Base-by-base conservation (phyloP, 495 filamentous ascomycete genomes). In the Baudoinia panamericana region DNA sequence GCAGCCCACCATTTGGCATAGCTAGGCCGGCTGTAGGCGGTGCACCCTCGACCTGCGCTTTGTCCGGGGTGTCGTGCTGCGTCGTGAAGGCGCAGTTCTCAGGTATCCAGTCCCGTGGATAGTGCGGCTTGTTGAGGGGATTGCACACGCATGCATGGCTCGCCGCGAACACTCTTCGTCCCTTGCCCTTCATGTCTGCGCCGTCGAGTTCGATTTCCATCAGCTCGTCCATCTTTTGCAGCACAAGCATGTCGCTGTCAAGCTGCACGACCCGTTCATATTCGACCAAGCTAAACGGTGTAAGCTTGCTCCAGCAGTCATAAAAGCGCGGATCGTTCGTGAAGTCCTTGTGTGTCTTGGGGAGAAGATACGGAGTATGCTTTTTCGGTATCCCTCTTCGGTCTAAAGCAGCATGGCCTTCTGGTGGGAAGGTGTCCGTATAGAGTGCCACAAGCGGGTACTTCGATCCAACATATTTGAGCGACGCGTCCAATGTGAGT, bases 281-380 rank as follows among this genome's bases (percentile, higher is more conserved):
- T 47, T 81, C 71, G 10, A 61, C 59, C 6, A 88, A 65, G 10
- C 71, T 71, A 54, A 88, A 92, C 1, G 75, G 71, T 12, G 73
- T 73, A n/a, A 92, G 68, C 60, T 92, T 92, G 56, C 66, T 78
- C 82, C 83, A 92, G 68, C 74, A 78, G 50, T 86, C 82, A 56
- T 80, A 75, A 64, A 92, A 88, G 24, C 84, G 70, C 32, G 71
- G 65, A 53, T 87, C 81, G 29, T 78, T 67, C 45, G 49, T 59
- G 57, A 63, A 78, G 56, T 76, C 68, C 41, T 75, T 76, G 23
- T 61, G 49, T 0, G 59, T 54, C 0, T 63, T 63, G 0, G 82
- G 82, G 6, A 75, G 59, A 1, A 87, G 67, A 54, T 79, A 75
- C 0, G 69, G 64, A 41, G 84, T 67, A 25, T 59, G 70, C 51